Conservation (phyloP, 352 stramenopile genomes). For the Halophytophthora batemanensis region DNA sequence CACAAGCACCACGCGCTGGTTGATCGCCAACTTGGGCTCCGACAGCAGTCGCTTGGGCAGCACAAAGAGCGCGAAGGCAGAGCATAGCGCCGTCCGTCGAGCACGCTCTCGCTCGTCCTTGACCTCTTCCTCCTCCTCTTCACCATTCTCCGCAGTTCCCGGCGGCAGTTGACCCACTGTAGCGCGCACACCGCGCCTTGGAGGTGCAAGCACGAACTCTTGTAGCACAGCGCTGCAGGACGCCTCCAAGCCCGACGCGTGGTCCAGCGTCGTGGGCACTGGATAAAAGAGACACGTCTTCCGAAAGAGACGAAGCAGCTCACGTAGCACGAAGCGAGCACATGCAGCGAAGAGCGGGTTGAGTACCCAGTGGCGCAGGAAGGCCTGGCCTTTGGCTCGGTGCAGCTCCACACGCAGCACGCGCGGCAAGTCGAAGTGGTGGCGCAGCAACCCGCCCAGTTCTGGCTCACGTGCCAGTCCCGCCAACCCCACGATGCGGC, state of each 20-base stretch:
- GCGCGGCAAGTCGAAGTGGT: constrained; percentile 65
- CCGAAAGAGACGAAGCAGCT: constrained; percentile 73
- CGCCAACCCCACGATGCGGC: constrained; percentile 36
- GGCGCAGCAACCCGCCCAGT: constrained; percentile 43
- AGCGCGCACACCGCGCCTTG: constrained; percentile 28
- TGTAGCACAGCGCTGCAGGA: constrained; percentile 43
- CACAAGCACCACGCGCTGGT: constrained; percentile 85
- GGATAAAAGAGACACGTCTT: constrained; percentile 69
- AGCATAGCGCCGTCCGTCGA: constrained; percentile 17
- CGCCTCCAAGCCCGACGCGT: neutral
- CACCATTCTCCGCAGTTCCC: constrained; percentile 1
- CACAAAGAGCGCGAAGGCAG: constrained; percentile 77
- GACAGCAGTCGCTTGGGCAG: constrained; percentile 81
- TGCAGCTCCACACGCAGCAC: constrained; percentile 65
- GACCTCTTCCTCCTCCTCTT: constrained; percentile 41
- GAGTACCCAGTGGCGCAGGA: constrained; percentile 60
- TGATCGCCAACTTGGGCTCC: constrained; percentile 82
- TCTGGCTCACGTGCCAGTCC: constrained; percentile 46
- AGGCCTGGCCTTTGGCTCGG: constrained; percentile 63
- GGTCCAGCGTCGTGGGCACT: no score
- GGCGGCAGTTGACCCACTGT: neutral
- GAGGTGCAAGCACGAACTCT: constrained; percentile 60
- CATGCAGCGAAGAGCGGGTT: constrained; percentile 73
- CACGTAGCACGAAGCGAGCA: constrained; percentile 63
- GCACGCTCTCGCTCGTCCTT: constrained; percentile 38